Conservation (phyloP, 1,139 yeast genomes). For the Nadsonia commutata region DNA sequence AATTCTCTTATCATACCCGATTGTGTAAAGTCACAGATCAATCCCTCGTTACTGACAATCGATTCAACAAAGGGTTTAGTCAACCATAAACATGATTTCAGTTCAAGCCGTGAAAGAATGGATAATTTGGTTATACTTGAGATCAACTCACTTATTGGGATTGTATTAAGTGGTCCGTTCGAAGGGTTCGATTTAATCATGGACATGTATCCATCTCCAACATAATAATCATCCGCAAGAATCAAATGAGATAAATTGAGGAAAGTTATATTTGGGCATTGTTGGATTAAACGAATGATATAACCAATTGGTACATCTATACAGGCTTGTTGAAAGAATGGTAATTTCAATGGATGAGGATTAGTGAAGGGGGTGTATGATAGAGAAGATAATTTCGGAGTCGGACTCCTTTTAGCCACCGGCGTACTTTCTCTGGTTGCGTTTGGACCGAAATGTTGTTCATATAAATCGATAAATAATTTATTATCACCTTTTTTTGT, state of each 20-base stretch:
- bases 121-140: no score
- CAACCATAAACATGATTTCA: slow-evolving; percentile 4
- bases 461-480: no score
- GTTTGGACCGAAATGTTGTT: no score
- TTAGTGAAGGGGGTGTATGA: slow-evolving; percentile 4
- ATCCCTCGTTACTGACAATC: not conserved
- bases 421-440: no score
- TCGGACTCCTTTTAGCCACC: not conserved
- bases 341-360: slow-evolving; percentile 17
- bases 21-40: not conserved
- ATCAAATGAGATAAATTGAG: slow-evolving; percentile 16
- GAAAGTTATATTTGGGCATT: slow-evolving; percentile 13
- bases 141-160: no score
- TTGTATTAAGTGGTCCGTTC: no score
- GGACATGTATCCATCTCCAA: no score
- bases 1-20: not conserved
- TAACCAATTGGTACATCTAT: slow-evolving; percentile 19
- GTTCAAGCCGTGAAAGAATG: no score
- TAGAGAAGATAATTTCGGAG: not conserved
- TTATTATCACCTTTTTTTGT: no score
- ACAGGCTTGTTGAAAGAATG: no score
- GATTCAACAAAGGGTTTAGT: not conserved
- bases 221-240: slow-evolving; percentile 18
- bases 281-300: slow-evolving; percentile 14
- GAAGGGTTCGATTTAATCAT: no score